Evolutionary conservation across 495 filamentous ascomycete species (phyloP), one percentile per base, ranked within the genome.

Genomic region (Daldinia concentrica): DNA sequence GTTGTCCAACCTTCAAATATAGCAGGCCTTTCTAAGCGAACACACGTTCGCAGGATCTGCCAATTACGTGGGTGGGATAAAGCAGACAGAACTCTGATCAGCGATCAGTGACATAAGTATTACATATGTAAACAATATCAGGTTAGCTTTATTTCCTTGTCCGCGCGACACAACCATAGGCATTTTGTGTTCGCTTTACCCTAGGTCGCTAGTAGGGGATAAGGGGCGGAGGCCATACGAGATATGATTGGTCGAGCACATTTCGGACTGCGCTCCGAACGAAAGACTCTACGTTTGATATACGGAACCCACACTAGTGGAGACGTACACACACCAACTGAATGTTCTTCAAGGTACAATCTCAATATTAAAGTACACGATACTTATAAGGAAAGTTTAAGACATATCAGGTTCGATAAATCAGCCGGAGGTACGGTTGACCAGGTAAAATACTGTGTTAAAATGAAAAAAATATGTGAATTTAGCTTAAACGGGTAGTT

Each of bases 91-190:
- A 63, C 29, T 41, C 34, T 22, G 41, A 59, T 62, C 27, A 45
- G 22, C 55, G n/a, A 39, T 24, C 6, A 55, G 29, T 72, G 64
- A 72, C 58, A 62, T 72, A 63, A 72, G 17, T 51, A 57, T 58
- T 67, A 17, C 19, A n/a, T 8, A 5, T 51, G 7, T 5, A 63
- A 29, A 17, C 39, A 56, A 41, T 12, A 32, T 27, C 37, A 48
- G 27, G 19, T 34, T 17, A 32, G 15, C 6, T 50, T 27, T 6
- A 1, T 63, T 32, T 39, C 22, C 17, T 50, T 37, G 29, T 50
- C n/a, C n/a, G n/a, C 54, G 45, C 57, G 22, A 57, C 9, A 36
- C 41, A 6, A 17, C 30, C 11, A 19, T 37, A 14, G 12, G 30
- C 41, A 36, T 61, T 39, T 58, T 30, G 26, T 36, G 24, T 64